A percentile compares a stretch with the other conserved stretches of the same genome.
phyloP scores from a whole-genome alignment of 345 rosid genomes.

The Gossypioides kirkii region DNA sequence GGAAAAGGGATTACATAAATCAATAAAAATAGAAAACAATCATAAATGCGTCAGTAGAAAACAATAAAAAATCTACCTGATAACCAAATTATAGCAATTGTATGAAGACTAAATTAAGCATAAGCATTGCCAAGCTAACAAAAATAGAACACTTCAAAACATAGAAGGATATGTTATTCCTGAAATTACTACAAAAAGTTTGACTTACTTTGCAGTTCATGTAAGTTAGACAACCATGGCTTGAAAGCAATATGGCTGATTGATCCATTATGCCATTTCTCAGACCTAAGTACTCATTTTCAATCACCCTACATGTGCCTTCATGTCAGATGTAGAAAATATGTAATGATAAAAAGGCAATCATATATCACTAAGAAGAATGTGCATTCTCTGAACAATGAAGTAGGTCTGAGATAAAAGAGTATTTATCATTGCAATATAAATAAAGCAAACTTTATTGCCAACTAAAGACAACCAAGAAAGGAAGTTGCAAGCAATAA shows the following conservation, averaged over 20 bases:
- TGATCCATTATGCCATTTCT: slow-evolving; percentile 94
- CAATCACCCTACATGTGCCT: slow-evolving; percentile 61
- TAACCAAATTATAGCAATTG: neutral
- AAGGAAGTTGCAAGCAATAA: neutral
- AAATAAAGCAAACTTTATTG: neutral
- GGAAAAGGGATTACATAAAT: neutral
- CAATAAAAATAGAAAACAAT: neutral
- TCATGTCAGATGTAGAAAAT: neutral
- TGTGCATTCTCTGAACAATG: neutral
- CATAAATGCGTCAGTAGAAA: neutral
- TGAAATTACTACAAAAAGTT: neutral
- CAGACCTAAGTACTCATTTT: slow-evolving; percentile 86
- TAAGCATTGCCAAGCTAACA: neutral
- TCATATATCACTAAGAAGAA: neutral
- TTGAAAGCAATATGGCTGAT: slow-evolving; percentile 86
- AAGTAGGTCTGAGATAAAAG: neutral
- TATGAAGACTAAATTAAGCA: neutral
- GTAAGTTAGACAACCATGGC: slow-evolving; percentile 68
- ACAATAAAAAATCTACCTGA: neutral
- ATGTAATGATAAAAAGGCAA: neutral
- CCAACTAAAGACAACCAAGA: neutral
- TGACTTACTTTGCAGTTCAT: slow-evolving; percentile 87
- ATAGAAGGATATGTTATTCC: neutral
- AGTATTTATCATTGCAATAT: neutral
- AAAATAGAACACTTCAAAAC: neutral